Conservation (phyloP, 106 monocot species). For the Dioscorea alata region DNA sequence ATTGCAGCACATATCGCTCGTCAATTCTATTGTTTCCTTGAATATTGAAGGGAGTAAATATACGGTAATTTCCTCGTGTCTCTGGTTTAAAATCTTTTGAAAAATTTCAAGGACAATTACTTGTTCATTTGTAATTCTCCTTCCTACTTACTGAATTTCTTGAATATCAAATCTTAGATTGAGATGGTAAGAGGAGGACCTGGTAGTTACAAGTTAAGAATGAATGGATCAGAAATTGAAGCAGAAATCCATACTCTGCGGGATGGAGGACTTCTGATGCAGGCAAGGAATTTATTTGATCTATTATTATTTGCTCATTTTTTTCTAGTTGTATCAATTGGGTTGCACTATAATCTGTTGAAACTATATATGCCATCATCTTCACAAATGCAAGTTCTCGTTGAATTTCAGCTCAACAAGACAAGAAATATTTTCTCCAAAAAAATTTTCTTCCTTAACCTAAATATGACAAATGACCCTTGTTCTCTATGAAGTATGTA, state of each 20-base stretch:
- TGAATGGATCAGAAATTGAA: constrained; percentile 85
- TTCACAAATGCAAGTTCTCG: no score
- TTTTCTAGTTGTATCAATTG: no score
- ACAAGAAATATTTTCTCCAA: no score
- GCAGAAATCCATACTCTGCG: constrained; percentile 94
- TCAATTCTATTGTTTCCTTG: constrained; percentile 70
- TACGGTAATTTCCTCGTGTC: constrained; percentile 46
- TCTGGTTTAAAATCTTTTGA: background rate
- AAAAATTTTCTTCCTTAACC: no score
- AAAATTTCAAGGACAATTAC: background rate
- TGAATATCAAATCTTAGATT: constrained; percentile 43
- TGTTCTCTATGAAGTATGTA: no score
- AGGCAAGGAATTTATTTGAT: constrained; percentile 41
- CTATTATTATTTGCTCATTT: no score
- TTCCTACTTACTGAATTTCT: constrained; percentile 7
- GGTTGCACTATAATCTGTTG: no score
- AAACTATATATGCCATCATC: no score
- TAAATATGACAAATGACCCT: no score
- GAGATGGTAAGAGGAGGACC: constrained; percentile 92
- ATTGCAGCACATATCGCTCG: constrained; percentile 95
- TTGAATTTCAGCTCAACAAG: no score
- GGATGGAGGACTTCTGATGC: constrained; percentile 98
- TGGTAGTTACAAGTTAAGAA: constrained; percentile 82
- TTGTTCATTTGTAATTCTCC: no score
- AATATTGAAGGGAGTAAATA: constrained; percentile 99